These are phyloP conservation scores for Dillenia suffruticosa DNA, from an alignment of 164 flowering plant genomes.

Conservation along the genomic window DNA sequence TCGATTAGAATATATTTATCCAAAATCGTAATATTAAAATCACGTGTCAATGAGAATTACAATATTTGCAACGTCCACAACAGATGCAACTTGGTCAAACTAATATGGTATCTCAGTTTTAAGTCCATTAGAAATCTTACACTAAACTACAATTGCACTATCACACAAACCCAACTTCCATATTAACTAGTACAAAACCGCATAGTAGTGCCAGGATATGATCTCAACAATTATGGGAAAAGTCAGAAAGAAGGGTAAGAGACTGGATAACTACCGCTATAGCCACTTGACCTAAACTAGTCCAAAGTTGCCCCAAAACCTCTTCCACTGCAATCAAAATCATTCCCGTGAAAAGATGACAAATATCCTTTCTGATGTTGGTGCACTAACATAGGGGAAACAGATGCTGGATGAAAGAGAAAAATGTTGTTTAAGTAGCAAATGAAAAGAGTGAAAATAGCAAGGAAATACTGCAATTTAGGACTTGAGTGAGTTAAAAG, in stretches of 20 bases:
- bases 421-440: conserved; percentile 6
- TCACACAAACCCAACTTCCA: too few species aligned
- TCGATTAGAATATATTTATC: too few species aligned
- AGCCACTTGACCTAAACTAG: conserved; percentile 40
- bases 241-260: conserved; percentile 23
- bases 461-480: background rate
- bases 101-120: too few species aligned
- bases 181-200: too few species aligned
- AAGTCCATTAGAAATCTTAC: too few species aligned
- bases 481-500: background rate
- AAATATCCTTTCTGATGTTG: conserved; percentile 37
- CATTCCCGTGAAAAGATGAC: conserved; percentile 28
- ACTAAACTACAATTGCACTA: too few species aligned
- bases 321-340: conserved; percentile 45
- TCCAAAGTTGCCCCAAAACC: conserved; percentile 37
- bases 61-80: too few species aligned
- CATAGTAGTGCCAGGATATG: too few species aligned
- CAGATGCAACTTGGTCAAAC: too few species aligned
- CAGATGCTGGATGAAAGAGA: conserved; percentile 26
- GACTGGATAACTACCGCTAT: conserved; percentile 27
- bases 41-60: too few species aligned
- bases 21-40: too few species aligned
- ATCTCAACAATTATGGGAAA: too few species aligned
- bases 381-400: conserved; percentile 34
- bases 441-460: conserved; percentile 1